Base-by-base conservation (phyloP, 2,329 filamentous ascomycete genomes). In the Exserohilum rostratum region DNA sequence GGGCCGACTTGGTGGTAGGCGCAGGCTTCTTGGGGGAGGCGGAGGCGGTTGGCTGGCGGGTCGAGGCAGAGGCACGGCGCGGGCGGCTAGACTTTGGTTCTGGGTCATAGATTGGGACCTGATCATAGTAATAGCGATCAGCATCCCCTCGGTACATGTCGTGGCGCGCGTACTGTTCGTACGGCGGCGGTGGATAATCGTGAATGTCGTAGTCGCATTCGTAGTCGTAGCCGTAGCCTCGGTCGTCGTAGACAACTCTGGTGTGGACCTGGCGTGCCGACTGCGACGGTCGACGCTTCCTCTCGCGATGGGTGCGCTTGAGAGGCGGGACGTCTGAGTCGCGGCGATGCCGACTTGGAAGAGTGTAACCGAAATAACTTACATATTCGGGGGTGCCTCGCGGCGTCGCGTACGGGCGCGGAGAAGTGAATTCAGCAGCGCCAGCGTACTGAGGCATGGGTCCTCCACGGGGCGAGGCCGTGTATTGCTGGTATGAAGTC, bases 321-420 rank as follows among this genome's bases (percentile, higher is more conserved):
- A 72, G 68, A 69, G 72, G 68, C 63, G 67, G 61, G 50, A 64
- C 74, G 62, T 76, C 73, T 58, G 71, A 59, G 62, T 72, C 68
- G 70, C 70, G 71, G 55, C 71, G 70, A 67, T 64, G 70, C 67
- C 71, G 68, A 71, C 73, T 76, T 65, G 73, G 67, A 74, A 75
- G 75, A 69, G 45, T 55, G 77, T 78, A 82, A 81, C 80, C 82
- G 62, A 71, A 72, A 73, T 68, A 64, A 87, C 85, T 87, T 87
- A 87, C 85, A 87, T 84, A 82, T 77, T 87, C 84, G 74, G 77
- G 69, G 75, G 83, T 80, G 77, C 77, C 82, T 79, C 77, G 80
- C 74, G 78, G 79, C 73, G 79, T 83, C 75, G 74, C 81, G 74
- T 68, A 67, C 57, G 66, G 62, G 74, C 69, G 71, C 53, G 66